phyloP scores from a whole-genome alignment of 306 rosid genomes.

The Glycine soja region DNA sequence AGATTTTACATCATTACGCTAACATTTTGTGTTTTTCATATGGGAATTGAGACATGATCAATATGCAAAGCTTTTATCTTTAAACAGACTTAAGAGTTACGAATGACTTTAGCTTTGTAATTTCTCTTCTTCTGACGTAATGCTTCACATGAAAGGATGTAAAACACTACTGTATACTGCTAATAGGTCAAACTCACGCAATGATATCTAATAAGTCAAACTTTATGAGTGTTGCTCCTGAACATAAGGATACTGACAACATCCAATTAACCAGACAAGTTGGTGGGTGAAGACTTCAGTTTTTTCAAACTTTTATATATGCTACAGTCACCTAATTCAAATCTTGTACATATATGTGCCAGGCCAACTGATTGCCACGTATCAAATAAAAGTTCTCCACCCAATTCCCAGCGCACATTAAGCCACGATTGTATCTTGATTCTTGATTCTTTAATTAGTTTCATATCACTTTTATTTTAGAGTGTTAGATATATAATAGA shows the following conservation, averaged over 20 bases:
- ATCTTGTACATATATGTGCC: slow-evolving; percentile 1
- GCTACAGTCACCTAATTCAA: slow-evolving; percentile 25
- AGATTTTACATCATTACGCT: no score
- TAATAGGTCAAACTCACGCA: neutral
- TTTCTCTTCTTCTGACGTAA: neutral
- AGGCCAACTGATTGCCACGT: slow-evolving; percentile 42
- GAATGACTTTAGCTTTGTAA: slow-evolving; percentile 1
- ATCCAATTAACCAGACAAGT: slow-evolving; percentile 39
- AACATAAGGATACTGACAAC: slow-evolving; percentile 26
- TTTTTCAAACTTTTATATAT: slow-evolving; percentile 31
- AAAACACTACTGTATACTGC: neutral
- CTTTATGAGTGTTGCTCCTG: slow-evolving; percentile 18
- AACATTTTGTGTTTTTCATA: neutral
- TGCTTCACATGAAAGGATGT: slow-evolving; percentile 19
- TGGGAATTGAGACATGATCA: neutral
- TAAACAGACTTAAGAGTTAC: neutral
- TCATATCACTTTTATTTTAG: slow-evolving; percentile 8
- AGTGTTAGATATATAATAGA: neutral
- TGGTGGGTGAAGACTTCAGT: slow-evolving; percentile 40
- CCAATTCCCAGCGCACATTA: slow-evolving; percentile 38
- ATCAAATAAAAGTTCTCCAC: slow-evolving; percentile 41
- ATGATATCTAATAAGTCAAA: slow-evolving; percentile 29
- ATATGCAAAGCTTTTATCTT: neutral
- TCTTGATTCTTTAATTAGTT: neutral
- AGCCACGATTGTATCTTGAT: slow-evolving; percentile 38